Evolutionary conservation across 2,329 filamentous ascomycete genomes (phyloP), one percentile per base, ranked within the genome.

Genomic region (Cladophialophora carrionii): DNA sequence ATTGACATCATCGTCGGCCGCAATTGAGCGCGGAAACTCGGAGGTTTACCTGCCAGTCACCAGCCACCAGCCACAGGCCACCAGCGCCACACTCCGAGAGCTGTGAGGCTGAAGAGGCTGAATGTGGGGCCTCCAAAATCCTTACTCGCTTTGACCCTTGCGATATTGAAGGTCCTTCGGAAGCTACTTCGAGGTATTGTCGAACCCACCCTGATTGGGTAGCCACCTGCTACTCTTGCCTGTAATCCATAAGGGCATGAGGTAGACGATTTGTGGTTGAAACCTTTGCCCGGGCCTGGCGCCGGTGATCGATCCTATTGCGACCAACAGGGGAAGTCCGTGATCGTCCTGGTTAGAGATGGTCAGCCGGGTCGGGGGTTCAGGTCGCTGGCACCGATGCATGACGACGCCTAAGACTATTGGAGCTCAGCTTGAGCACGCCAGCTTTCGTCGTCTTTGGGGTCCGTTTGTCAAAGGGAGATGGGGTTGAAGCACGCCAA

Each of bases 1-100:
- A 26, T 52, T 52, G 48, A 52, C 48, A 52, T 29, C 48, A 52
- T 29, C 48, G 26, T 52, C 48, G 48, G n/a, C 26, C 52, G 48
- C 20, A 29, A 51, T 29, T 29, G 26, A 54, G 24, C 52, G 52
- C 52, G 52, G 52, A 54, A n/a, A 12, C n/a, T 54, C 52, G 52
- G 52, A 54, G 52, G 24, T 34, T 34, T n/a, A 54, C n/a, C 4
- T 54, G 14, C 29, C 17, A 34, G 24, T 10, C 52, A 32, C 51
- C 20, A 26, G 24, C 48, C 48, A n/a, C 12, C 20, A 14, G 29
- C 52, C 48, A 51, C 48, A 51, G 48, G 20, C 48, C 48, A 24
- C 20, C 48, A 22, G 22, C 24, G 48, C 37, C 37, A 43, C 37
- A 43, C n/a, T 5, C 17, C 17, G 17, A 20, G 17, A 2, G 37